Percentiles rank a stretch among this genome's conserved stretches.
Conservation (phyloP, 257 asterid genomes). For the Przewalskia tangutica region DNA sequence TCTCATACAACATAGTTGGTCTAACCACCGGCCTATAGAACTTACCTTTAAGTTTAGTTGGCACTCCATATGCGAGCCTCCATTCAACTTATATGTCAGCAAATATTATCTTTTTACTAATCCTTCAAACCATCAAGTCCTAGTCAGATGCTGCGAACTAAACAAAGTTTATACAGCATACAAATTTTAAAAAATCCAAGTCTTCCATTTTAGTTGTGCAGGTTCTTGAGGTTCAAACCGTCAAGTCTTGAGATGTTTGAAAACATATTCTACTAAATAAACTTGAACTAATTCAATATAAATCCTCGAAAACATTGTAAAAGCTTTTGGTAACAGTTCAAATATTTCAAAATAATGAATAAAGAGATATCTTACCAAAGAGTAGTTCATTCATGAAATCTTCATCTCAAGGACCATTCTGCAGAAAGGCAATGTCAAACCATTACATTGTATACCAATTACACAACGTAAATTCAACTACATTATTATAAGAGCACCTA, state of each 20-base stretch:
- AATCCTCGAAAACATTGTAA: neutral
- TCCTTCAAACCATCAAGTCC: neutral
- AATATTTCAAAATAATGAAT: neutral
- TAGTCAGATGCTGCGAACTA: neutral
- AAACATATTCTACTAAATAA: neutral
- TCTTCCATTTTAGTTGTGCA: neutral
- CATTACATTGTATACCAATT: neutral
- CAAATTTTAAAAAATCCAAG: neutral
- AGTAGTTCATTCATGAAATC: neutral
- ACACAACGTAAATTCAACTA: neutral
- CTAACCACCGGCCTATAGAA: too few species aligned
- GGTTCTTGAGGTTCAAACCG: neutral
- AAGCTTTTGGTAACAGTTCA: neutral
- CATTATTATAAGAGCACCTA: neutral
- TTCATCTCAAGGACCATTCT: constrained; percentile 2
- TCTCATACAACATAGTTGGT: too few species aligned
- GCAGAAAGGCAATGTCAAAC: neutral
- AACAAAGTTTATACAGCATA: neutral
- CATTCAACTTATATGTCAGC: neutral
- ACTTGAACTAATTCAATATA: neutral
- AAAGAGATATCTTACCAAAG: neutral
- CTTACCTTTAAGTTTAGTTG: too few species aligned
- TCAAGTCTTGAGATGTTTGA: neutral
- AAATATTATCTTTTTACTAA: neutral
- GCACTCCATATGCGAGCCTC: too few species aligned